Evolutionary conservation across 2,329 filamentous ascomycete genomes (phyloP), one percentile per base, ranked within the genome.

Genomic region (Aspergillus fischeri): DNA sequence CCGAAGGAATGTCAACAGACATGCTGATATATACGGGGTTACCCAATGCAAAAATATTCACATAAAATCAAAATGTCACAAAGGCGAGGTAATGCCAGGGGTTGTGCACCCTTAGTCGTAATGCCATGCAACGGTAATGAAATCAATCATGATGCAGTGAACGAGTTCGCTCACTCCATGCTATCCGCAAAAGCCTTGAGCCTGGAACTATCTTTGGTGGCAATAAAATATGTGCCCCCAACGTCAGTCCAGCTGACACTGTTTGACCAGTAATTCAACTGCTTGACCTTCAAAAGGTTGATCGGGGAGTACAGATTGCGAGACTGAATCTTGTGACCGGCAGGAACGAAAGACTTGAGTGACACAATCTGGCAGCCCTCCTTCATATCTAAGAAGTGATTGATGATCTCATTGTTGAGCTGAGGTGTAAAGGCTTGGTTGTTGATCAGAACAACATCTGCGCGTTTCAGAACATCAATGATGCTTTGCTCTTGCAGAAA

Each of bases 361-460:
- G 91, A 96, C 45, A 97, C 88, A 56, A 99, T 89, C 73, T 89
- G 89, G 74, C 90, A 92, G 2, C 93, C 93, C 54, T 90, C 83
- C 75, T 97, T 97, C 61, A 97, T 80, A 69, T 99, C 94, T 59
- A 99, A 79, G 69, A 99, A 97, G 78, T 96, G 91, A 66, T 91
- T 86, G 63, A 93, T 85, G 49, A 99, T 80, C 60, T 86, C 85
- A 69, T 91, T 88, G 75, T 97, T 99, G 55, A 97, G 83, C 65
- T 88, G 83, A 14, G 92, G 88, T 5, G 88, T 92, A 75, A 99
- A 99, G 2, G 92, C 94, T 75, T 97, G 92, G 76, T 99, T 99
- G 79, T 99, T 99, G 67, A 97, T 93, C 27, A 99, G 83, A 20
- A 99, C 85, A n/a, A 97, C 92, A 71, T 99, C 94, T 1, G 94